Conservation (phyloP, 768 basidiomycete genomes). For the Mycena maculata region DNA sequence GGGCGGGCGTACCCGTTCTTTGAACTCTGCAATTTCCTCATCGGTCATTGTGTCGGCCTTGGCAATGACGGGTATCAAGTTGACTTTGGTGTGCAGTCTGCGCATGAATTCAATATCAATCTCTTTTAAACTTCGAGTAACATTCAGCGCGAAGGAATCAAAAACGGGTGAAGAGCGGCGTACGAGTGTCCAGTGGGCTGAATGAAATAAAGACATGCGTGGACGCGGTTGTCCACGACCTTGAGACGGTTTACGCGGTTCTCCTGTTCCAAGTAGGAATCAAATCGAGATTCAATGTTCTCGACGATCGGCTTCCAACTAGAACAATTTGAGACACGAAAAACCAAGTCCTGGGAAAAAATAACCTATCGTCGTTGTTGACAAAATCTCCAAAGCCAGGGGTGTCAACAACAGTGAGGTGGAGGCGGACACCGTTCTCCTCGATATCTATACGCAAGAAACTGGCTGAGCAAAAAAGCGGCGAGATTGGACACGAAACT, state of each 20-base stretch:
- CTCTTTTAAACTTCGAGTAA: constrained; percentile 81
- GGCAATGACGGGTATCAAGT: constrained; percentile 98
- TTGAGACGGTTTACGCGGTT: constrained; percentile 97
- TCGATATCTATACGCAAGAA: constrained; percentile 84
- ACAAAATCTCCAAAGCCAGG: constrained; percentile 99
- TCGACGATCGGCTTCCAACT: constrained; percentile 99
- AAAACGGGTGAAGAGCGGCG: constrained; percentile 47
- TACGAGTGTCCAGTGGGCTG: constrained; percentile 98
- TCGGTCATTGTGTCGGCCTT: constrained; percentile 99
- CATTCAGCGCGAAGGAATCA: constrained; percentile 12
- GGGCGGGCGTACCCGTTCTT: constrained; percentile 75
- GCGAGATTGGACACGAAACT: constrained; percentile 54
- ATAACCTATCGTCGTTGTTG: constrained; percentile 97
- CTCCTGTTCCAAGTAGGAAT: constrained; percentile 97
- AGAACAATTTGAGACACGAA: constrained; percentile 34
- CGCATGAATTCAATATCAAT: constrained; percentile 99
- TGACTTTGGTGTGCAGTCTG: constrained; percentile 95
- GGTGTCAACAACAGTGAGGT: constrained; percentile 98
- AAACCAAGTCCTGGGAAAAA: constrained; percentile 31
- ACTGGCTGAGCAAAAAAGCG: constrained; percentile 32
- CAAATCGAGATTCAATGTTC: constrained; percentile 97
- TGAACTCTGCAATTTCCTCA: constrained; percentile 93
- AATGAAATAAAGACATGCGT: constrained; percentile 99
- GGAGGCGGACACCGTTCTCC: constrained; percentile 96
- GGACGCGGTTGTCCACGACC: constrained; percentile 95